Evolutionary conservation across 768 basidiomycete species (phyloP).

Genomic region (Boletus fagicola): DNA sequence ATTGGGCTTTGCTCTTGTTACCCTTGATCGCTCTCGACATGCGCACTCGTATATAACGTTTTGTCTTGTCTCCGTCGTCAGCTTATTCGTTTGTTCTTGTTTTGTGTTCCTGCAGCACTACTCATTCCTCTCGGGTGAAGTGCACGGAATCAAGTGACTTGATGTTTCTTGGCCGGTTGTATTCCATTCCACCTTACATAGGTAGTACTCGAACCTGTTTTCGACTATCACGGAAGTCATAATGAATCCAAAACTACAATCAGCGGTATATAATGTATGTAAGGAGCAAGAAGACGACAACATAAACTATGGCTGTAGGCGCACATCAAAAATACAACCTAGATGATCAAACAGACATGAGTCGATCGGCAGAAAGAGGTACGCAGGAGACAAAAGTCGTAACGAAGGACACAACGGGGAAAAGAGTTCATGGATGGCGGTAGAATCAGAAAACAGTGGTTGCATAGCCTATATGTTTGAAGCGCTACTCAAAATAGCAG

Average conservation of each 20-base stretch:
- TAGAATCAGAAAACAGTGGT: background rate
- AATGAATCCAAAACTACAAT: constrained; percentile 1
- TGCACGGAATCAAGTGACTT: constrained; percentile 11
- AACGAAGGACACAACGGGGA: background rate
- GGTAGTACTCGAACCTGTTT: background rate
- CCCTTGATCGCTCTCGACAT: constrained; percentile 39
- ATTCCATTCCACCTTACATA: constrained; percentile 3
- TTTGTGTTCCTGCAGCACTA: constrained; percentile 24
- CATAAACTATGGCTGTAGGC: background rate
- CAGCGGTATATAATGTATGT: constrained; percentile 14
- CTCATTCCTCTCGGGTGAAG: constrained; percentile 7
- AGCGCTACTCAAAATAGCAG: constrained; percentile 23
- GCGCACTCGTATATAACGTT: constrained; percentile 35
- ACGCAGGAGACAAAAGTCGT: background rate
- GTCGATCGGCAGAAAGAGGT: background rate
- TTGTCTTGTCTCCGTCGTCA: constrained; percentile 32
- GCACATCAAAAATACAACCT: constrained; percentile 17
- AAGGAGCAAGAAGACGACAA: background rate
- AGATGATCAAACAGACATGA: background rate
- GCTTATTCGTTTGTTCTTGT: constrained; percentile 31
- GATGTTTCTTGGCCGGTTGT: constrained; percentile 15
- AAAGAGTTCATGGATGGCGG: background rate
- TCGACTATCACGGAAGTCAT: background rate
- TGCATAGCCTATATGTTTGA: constrained; percentile 23
- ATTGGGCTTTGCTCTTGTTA: constrained; percentile 35